Evolutionary conservation across 768 basidiomycete species (phyloP), one percentile per base, ranked within the genome.

Genomic region (Phaeolepiota aurea): DNA sequence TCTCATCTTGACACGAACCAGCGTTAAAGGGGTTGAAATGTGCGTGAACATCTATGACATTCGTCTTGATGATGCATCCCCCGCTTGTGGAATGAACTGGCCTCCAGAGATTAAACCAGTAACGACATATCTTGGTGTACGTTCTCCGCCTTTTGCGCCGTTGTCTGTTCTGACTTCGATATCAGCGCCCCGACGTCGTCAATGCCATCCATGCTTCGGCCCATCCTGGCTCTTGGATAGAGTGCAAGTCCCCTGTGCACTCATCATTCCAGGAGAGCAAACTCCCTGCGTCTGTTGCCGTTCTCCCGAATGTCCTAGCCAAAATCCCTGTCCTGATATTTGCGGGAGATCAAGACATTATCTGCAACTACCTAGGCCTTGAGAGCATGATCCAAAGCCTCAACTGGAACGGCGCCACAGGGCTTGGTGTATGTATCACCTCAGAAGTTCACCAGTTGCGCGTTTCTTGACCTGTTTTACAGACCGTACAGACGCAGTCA

Each of bases 21-120:
- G 87, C 25, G 67, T 80, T 31, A 69, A 88, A 38, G 87, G 79
- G 9, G 64, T 70, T 47, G 62, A 71, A 19, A 81, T 79, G 63
- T 99, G 96, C 56, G 65, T 93, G 45, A 99, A 99, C 56, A 78
- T 97, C 28, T 99, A 99, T 50, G 96, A 99, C 54, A 77, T 97
- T 11, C 85, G 96, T 18, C 64, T 85, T n/a, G 80, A 87, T 41
- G 96, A 99, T 55, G 72, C 73, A 10, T 64, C 57, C 23, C 96
- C 96, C 13, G 83, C 78, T 1, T 99, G 96, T 58, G 96, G 94
- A 2, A 87, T 94, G 90, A 94, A 92, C 62, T 99, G 93, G 94
- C 94, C 93, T 4, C 81, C 82, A 22, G 89, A 92, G 52, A 77
- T 98, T 36, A 59, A 69, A 2, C 74, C 79, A 35, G 66, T 98